Evolutionary conservation across 108 stramenopile species (phyloP), one percentile per base, ranked within the genome.

Genomic region (Mayamaea pseudoterrestris): DNA sequence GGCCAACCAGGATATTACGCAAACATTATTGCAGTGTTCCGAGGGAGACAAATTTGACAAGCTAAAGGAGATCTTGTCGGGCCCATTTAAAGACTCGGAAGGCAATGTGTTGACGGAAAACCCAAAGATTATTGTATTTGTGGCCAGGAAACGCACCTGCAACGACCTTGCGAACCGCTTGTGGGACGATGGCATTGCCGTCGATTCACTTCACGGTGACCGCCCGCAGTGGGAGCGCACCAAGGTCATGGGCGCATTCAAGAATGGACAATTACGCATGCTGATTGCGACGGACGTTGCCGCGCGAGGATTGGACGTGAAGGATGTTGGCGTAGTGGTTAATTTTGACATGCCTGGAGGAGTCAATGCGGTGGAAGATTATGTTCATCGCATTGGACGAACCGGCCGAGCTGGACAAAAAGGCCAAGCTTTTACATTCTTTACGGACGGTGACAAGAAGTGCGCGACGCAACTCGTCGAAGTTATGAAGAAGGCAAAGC

Each of bases 231-330:
- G 72, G 69, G 95, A 96, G 56, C 80, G 98, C 44, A 93, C 92
- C 32, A 74, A 90, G 52, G 95, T 96, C 34, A 87, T 99, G 55
- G 49, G 75, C 23, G 92, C 93, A 7, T 99, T 97, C 69, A 95
- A 95, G 63, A 40, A 36, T 31, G 90, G 93, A 27, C 67, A 78
- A 21, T 48, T 91, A 4, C 83, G 92, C 20, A 55, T 97, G 66
- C 58, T 99, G 53, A 93, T 99, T 58, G 98, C 98, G 5, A 99
- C 98, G 8, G 98, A 98, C 59, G 97, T 98, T 3, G 95, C 95
- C 4, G 96, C 96, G 0, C 78, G 98, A 41, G 98, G 98, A 5
- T 62, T 99, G 22, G 98, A 99, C 61, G 95, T 99, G 27, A 96
- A 97, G 60, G 93, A 96, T 57, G 94, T 99, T 23, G 85, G 76